Conservation (phyloP, 139 green algal genomes). For the Diplosphaera chodatii region DNA sequence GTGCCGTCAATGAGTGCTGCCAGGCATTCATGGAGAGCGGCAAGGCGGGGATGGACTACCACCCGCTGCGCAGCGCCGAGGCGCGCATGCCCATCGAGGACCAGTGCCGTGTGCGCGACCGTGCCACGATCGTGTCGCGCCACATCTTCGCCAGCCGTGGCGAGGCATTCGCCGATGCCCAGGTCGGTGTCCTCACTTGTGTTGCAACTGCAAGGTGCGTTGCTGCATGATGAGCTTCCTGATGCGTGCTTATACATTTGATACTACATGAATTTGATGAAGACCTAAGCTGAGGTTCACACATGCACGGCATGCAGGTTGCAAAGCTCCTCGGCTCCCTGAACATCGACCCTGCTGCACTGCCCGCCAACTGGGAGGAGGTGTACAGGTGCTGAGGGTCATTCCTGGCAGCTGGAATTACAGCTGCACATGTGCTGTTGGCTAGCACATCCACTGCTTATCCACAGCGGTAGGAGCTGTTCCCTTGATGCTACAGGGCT, state of each 20-base stretch:
- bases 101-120: conserved; percentile 61
- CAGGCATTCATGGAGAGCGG: conserved; percentile 53
- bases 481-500: too few relatives aligned
- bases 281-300: not conserved
- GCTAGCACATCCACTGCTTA: not conserved
- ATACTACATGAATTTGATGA: too few relatives aligned
- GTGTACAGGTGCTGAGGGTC: conserved; percentile 12
- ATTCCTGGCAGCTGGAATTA: not conserved
- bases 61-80: conserved; percentile 11
- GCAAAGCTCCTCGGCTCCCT: conserved; percentile 56
- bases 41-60: conserved; percentile 33
- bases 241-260: too few relatives aligned
- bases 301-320: conserved; percentile 44
- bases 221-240: too few relatives aligned
- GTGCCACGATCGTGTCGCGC: conserved; percentile 72
- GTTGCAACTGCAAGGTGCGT: too few relatives aligned
- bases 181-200: conserved; percentile 26
- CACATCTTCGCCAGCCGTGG: conserved; percentile 70
- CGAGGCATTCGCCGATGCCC: conserved; percentile 51
- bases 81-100: conserved; percentile 26
- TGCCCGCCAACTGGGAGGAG: conserved; percentile 46
- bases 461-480: too few relatives aligned
- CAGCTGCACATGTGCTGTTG: too few relatives aligned
- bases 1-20: too few relatives aligned
- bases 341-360: conserved; percentile 52